Evolutionary conservation across 2,329 filamentous ascomycete species (phyloP).

Genomic region (Trichoderma sp.): DNA sequence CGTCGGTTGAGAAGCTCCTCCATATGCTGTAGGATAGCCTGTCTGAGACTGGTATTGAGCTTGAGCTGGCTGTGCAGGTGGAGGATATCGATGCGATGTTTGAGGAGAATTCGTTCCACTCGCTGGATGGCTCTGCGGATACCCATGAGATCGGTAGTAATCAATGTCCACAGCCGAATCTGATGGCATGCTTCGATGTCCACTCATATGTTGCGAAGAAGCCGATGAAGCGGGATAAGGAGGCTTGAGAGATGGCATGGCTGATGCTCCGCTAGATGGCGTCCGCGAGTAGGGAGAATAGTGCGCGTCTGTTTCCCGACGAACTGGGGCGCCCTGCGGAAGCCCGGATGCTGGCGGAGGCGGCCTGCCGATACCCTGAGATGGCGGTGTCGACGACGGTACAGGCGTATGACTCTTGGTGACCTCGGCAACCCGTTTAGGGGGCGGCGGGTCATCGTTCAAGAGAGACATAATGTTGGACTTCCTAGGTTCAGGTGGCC

Average conservation of each 20-base stretch:
- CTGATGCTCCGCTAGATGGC: constrained; percentile 42
- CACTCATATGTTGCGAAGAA: constrained; percentile 49
- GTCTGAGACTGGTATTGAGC: constrained; percentile 48
- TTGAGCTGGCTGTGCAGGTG: constrained; percentile 43
- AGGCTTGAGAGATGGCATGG: constrained; percentile 59
- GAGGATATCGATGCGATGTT: constrained; percentile 48
- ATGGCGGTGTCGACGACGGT: constrained; percentile 55
- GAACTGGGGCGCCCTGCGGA: constrained; percentile 45
- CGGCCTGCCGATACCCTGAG: constrained; percentile 47
- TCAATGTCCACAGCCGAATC: constrained; percentile 47
- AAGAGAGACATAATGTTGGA: constrained; percentile 65
- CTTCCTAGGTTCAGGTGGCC: constrained; percentile 55
- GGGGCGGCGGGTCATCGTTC: constrained; percentile 58
- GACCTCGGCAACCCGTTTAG: constrained; percentile 56
- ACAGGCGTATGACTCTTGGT: constrained; percentile 38
- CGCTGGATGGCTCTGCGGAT: constrained; percentile 39
- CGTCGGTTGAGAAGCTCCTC: constrained; percentile 38
- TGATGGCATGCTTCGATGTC: constrained; percentile 45
- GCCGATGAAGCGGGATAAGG: constrained; percentile 52
- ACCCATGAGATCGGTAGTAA: constrained; percentile 49
- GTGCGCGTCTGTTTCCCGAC: constrained; percentile 52
- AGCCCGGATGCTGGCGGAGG: constrained; percentile 44
- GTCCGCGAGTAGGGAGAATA: constrained; percentile 50
- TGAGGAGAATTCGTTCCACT: constrained; percentile 51
- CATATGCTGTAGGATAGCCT: constrained; percentile 48